Evolutionary conservation across 2,329 filamentous ascomycete species (phyloP), one percentile per base, ranked within the genome.

Genomic region (Dryadomyces sulphureus): DNA sequence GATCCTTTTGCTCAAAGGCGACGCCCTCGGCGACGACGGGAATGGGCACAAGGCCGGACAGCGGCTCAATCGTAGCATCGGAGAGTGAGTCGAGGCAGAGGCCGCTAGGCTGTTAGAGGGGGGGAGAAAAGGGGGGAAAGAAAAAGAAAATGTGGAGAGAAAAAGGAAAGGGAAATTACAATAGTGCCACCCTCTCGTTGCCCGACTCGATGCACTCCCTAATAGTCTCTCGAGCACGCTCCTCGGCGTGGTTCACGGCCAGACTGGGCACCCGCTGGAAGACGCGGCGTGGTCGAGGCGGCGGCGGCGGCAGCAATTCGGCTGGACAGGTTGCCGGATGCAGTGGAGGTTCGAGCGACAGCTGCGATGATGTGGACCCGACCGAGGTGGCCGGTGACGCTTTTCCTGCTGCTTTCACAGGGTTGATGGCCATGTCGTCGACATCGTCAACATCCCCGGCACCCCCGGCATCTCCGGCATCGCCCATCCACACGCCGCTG

Each of bases 401-500:
- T 1, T 34, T 19, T 25, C 69, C 69, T 16, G 25, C 45, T 1
- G 36, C n/a, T n/a, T n/a, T n/a, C n/a, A n/a, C n/a, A n/a, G n/a
- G n/a, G n/a, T n/a, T n/a, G n/a, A n/a, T n/a, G n/a, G n/a, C n/a
- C n/a, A n/a, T n/a, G n/a, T n/a, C n/a, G n/a, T n/a, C n/a, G n/a
- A n/a, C n/a, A n/a, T n/a, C n/a, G n/a, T n/a, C n/a, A n/a, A n/a
- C n/a, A n/a, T n/a, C n/a, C n/a, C n/a, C 34, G 9, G 34, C 34
- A 36, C 36, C 7, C 17, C 21, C 36, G 7, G 8, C 11, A 7
- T 17, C 34, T 6, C 34, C 34, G 7, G 7, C 34, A 36, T 57
- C 61, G 48, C 83, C 76, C 64, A 86, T 70, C 62, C 72, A 86
- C 3, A 87, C 55, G 9, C 70, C 70, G 30, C 80, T 84, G 60